Conservation (phyloP, 805 yeast species). For the Teunomyces tritomae region DNA sequence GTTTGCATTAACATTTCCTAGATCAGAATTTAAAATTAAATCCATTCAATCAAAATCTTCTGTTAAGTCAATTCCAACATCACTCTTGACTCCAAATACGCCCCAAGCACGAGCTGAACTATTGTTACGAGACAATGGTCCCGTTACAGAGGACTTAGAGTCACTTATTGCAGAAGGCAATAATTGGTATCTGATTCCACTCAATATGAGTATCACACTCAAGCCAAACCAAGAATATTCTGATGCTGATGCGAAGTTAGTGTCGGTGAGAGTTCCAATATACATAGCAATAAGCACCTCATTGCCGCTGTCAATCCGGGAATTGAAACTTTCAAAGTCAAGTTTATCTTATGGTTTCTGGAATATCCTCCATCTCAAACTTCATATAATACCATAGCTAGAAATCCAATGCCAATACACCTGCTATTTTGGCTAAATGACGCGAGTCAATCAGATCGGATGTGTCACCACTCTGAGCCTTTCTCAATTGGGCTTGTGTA, state of each 20-base stretch:
- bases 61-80: slow-evolving; percentile 35
- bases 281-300: slow-evolving; percentile 25
- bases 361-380: slow-evolving; percentile 10
- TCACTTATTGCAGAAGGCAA: slow-evolving; percentile 20
- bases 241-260: no score
- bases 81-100: slow-evolving; percentile 27
- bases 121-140: slow-evolving; percentile 16
- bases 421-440: slow-evolving; percentile 55
- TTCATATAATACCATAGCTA: slow-evolving; percentile 14
- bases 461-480: slow-evolving; percentile 12
- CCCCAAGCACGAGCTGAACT: slow-evolving; percentile 30
- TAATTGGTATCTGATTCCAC: slow-evolving; percentile 38
- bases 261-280: slow-evolving; percentile 24
- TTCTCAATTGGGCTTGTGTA: slow-evolving; percentile 17
- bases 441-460: slow-evolving; percentile 46
- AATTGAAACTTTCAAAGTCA: slow-evolving; percentile 12
- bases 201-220: slow-evolving; percentile 13
- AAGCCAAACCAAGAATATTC: no score
- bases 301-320: slow-evolving; percentile 20
- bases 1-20: slow-evolving; percentile 23
- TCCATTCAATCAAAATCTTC: slow-evolving; percentile 13
- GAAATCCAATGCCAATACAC: slow-evolving; percentile 56
- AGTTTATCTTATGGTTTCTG: slow-evolving; percentile 27
- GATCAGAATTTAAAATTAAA: slow-evolving; percentile 20
- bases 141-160: slow-evolving; percentile 7